Conservation (phyloP, 106 monocot species). For the Dendrobium catenatum region DNA sequence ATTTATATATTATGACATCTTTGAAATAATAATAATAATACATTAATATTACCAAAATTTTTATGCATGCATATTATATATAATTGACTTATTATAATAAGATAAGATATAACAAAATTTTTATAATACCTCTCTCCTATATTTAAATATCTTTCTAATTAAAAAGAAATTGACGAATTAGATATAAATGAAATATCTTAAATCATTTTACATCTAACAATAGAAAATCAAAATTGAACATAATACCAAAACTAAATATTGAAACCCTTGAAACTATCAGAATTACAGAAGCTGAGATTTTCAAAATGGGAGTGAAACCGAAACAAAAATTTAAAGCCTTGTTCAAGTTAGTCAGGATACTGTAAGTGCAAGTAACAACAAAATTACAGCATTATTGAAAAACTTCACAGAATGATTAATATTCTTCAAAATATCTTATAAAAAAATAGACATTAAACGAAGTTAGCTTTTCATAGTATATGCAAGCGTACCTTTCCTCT, state of each 20-base stretch:
- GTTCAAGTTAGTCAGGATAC: background rate
- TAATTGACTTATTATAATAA: background rate
- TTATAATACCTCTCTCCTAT: background rate
- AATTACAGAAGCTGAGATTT: background rate
- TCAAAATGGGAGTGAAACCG: background rate
- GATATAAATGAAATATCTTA: background rate
- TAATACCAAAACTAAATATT: background rate
- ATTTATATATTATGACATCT: background rate
- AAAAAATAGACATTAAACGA: background rate
- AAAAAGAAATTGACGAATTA: no score
- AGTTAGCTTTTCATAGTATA: background rate
- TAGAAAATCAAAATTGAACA: background rate
- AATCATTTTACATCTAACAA: background rate
- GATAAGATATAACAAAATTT: background rate
- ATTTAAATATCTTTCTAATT: background rate
- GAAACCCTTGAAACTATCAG: background rate
- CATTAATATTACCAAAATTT: no score
- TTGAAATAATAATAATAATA: background rate
- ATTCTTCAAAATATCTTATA: background rate
- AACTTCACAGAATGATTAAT: constrained; percentile 2
- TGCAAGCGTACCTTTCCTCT: constrained; percentile 78
- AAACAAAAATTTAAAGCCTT: background rate
- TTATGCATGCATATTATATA: no score
- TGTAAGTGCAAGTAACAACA: background rate
- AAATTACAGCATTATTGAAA: background rate